Base-by-base conservation (phyloP, 2,329 filamentous ascomycete species). In the Cladosporium sp. region DNA sequence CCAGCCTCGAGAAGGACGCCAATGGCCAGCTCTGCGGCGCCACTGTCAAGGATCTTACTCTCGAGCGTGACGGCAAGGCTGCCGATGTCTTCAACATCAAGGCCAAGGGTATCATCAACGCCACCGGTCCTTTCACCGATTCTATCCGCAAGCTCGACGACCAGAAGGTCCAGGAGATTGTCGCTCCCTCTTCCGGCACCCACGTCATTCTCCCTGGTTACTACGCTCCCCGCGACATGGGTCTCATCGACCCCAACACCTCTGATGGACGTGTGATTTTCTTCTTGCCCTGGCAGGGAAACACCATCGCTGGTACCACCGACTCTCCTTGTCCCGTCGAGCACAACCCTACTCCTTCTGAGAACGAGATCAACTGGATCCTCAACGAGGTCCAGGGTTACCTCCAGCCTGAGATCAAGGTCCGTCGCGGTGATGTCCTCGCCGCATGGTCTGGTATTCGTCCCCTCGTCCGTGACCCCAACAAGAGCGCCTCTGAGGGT, bases 271-370 rank as follows among this genome's bases (percentile, higher is more conserved):
- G 92, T 76, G 92, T 96, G 59, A 94, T 96, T 74, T 96, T 96
- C 86, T 96, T 96, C 84, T 84, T 96, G 49, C 92, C 92, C 26
- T 96, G 92, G 92, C 92, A 96, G 80, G 92, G 92, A 58, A 95
- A 95, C 80, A 96, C 92, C 16, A 95, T 96, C 74, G 92, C 92
- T 55, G 92, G 92, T 67, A 96, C 92, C 5, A 96, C 92, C 8
- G 92, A 96, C 75, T 89, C 90, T 46, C 88, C 91, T 3, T 90
- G 89, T 44, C 81, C 84, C 33, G 91, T 96, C 70, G 86, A 86
- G 5, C 82, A 84, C 49, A 90, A 94, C 72, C 92, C 92, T 0
- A 76, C 93, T 35, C 90, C 92, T 10, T 89, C 89, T 33, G 91
- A 96, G 78, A 85, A 92, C 71, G 92, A 94, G 71, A 95, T 96